These are phyloP conservation scores for Cercis canadensis DNA, from an alignment of 306 rosid genomes.

Conservation along the genomic window DNA sequence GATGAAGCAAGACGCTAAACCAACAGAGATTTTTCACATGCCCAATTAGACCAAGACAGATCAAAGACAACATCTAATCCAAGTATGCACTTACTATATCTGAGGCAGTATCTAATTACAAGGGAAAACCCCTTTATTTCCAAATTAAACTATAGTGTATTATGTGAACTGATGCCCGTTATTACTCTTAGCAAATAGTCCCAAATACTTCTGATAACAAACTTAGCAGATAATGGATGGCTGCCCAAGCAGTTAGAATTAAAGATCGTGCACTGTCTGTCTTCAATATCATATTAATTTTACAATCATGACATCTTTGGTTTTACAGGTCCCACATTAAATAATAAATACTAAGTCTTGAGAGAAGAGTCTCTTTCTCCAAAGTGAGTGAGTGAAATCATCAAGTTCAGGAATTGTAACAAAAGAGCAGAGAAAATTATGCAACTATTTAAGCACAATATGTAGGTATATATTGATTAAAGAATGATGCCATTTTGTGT, in stretches of 20 bases:
- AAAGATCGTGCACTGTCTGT: conserved; percentile 15
- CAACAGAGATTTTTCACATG: conserved; percentile 44
- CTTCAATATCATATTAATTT: conserved; percentile 7
- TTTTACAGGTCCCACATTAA: no score
- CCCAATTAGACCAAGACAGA: conserved; percentile 13
- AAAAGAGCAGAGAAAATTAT: neutral
- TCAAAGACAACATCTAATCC: conserved; percentile 2
- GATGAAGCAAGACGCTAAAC: conserved; percentile 80
- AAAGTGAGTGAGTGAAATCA: neutral
- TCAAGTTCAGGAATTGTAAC: neutral
- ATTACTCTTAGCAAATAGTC: neutral
- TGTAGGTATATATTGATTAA: neutral
- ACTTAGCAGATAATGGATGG: neutral
- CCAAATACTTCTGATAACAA: neutral
- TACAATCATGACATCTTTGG: no score
- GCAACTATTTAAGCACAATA: neutral
- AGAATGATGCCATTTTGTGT: conserved; percentile 21
- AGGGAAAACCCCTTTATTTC: neutral
- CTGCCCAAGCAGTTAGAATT: neutral
- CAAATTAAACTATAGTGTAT: conserved; percentile 9
- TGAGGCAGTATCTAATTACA: conserved; percentile 1
- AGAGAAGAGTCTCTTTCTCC: no score
- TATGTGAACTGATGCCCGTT: no score
- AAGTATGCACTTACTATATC: conserved; percentile 10
- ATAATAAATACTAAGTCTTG: no score